Conservation (phyloP, 1,284 basidiomycete genomes). For the Ustilago tritici region DNA sequence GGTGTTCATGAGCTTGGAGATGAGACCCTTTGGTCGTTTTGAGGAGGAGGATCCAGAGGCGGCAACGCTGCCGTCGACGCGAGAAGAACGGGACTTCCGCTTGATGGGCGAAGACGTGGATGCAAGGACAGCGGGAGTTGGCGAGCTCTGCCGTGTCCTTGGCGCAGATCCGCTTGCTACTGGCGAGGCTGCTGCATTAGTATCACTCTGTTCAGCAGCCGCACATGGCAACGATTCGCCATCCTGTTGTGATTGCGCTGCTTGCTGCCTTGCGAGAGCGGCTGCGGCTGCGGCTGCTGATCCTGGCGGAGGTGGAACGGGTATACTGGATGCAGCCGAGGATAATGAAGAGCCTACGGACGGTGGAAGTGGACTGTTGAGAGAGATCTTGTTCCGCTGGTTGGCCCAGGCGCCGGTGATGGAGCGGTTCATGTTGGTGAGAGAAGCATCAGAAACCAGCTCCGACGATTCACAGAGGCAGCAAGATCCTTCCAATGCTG, state of each 20-base stretch:
- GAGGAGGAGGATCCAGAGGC: conserved; percentile 30
- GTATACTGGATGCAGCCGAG: conserved; percentile 40
- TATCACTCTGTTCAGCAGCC: conserved; percentile 5
- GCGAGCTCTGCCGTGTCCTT: conserved; percentile 50
- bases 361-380: conserved; percentile 55
- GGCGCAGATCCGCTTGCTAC: conserved; percentile 32
- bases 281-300: conserved; percentile 62
- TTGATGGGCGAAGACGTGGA: conserved; percentile 43
- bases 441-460: conserved; percentile 30
- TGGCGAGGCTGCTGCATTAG: conserved; percentile 18
- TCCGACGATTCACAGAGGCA: conserved; percentile 2
- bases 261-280: conserved; percentile 40
- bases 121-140: conserved; percentile 11
- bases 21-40: conserved; percentile 43
- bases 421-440: conserved; percentile 59
- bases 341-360: conserved; percentile 19
- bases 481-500: neutral
- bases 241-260: conserved; percentile 34
- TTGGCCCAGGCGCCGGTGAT: conserved; percentile 64
- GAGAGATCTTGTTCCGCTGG: conserved; percentile 56
- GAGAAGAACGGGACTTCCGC: conserved; percentile 58
- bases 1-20: conserved; percentile 32
- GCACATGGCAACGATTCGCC: conserved; percentile 17
- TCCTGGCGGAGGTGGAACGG: conserved; percentile 53
- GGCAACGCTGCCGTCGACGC: conserved; percentile 27